These are phyloP conservation scores for Leptographium procerum DNA, from an alignment of 2,329 filamentous ascomycete genomes.

Conservation along the genomic window DNA sequence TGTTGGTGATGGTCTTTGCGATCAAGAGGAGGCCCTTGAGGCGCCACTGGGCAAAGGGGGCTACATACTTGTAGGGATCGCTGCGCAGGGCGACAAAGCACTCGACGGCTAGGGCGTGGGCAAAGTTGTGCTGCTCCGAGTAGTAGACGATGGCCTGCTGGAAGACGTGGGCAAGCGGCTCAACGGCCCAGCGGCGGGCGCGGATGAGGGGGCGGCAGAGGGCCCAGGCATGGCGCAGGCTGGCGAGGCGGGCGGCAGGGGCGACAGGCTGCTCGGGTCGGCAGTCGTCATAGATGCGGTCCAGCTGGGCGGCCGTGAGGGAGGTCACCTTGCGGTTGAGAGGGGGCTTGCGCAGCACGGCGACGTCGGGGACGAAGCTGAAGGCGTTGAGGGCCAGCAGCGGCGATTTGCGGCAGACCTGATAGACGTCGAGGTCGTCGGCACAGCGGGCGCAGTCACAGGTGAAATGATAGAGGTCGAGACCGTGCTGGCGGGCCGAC, in stretches of 20 bases:
- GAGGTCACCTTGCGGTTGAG: slow-evolving; percentile 16
- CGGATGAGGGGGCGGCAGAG: slow-evolving; percentile 26
- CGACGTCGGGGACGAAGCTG: slow-evolving; percentile 31
- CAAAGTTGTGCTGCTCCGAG: slow-evolving; percentile 27
- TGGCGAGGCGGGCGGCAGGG: slow-evolving; percentile 9
- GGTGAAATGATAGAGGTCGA: slow-evolving; percentile 39
- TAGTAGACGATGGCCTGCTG: slow-evolving; percentile 34
- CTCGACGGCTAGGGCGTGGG: slow-evolving; percentile 32
- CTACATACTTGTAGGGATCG: slow-evolving; percentile 38
- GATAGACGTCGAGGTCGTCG: slow-evolving; percentile 41
- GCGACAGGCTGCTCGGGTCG: slow-evolving; percentile 10
- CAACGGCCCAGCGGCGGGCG: slow-evolving; percentile 33
- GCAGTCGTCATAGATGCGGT: slow-evolving; percentile 21
- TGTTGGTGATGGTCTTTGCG: slow-evolving; percentile 39
- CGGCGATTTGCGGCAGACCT: slow-evolving; percentile 33
- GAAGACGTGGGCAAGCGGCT: slow-evolving; percentile 35
- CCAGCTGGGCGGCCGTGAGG: slow-evolving; percentile 13
- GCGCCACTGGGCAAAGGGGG: slow-evolving; percentile 38
- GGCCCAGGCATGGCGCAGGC: slow-evolving; percentile 25
- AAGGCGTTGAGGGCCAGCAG: slow-evolving; percentile 30
- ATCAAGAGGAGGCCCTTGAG: slow-evolving; percentile 40
- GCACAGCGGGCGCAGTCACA: slow-evolving; percentile 40
- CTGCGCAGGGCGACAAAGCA: slow-evolving; percentile 35
- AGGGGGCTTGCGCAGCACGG: slow-evolving; percentile 20
- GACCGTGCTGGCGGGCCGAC: slow-evolving; percentile 27